Evolutionary conservation across 352 stramenopile genomes (phyloP).

Genomic region (Phytophthora melonis): DNA sequence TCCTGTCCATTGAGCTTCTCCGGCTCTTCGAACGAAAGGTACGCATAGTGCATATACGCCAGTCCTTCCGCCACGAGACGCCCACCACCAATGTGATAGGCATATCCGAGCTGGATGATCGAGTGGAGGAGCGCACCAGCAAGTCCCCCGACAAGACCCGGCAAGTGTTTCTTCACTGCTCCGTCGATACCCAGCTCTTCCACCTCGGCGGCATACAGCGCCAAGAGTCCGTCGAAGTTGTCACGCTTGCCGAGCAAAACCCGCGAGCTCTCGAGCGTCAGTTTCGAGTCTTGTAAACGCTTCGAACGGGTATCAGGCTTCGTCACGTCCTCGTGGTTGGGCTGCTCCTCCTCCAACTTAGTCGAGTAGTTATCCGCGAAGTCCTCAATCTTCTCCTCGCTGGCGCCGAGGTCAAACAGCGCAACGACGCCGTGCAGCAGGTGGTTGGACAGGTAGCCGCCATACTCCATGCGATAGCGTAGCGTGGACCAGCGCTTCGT

Average conservation of each 20-base stretch:
- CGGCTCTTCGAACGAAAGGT: slow-evolving; percentile 48
- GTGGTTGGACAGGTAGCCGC: slow-evolving; percentile 46
- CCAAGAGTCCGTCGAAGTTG: slow-evolving; percentile 43
- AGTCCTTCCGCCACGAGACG: slow-evolving; percentile 50
- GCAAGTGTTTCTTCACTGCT: slow-evolving; percentile 47
- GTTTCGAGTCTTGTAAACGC: slow-evolving; percentile 17
- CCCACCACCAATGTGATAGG: slow-evolving; percentile 46
- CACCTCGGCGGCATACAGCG: slow-evolving; percentile 41
- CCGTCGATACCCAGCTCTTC: slow-evolving; percentile 37
- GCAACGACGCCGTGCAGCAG: slow-evolving; percentile 50
- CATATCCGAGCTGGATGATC: slow-evolving; percentile 53
- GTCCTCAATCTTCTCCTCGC: slow-evolving; percentile 39
- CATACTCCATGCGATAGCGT: slow-evolving; percentile 47
- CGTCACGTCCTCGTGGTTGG: slow-evolving; percentile 25
- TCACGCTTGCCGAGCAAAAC: slow-evolving; percentile 41
- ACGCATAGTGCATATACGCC: slow-evolving; percentile 49
- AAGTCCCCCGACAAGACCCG: slow-evolving; percentile 43
- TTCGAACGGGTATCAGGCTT: slow-evolving; percentile 17
- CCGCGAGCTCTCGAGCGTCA: slow-evolving; percentile 34
- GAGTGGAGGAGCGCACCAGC: slow-evolving; percentile 49
- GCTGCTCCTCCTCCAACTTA: slow-evolving; percentile 36
- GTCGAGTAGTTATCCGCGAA: slow-evolving; percentile 39
- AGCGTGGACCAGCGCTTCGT: slow-evolving; percentile 39
- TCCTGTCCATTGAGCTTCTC: slow-evolving; percentile 19
- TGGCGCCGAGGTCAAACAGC: slow-evolving; percentile 40